These are phyloP conservation scores for Fusarium virguliforme DNA, from an alignment of 2,329 filamentous ascomycete species.

Conservation along the genomic window DNA sequence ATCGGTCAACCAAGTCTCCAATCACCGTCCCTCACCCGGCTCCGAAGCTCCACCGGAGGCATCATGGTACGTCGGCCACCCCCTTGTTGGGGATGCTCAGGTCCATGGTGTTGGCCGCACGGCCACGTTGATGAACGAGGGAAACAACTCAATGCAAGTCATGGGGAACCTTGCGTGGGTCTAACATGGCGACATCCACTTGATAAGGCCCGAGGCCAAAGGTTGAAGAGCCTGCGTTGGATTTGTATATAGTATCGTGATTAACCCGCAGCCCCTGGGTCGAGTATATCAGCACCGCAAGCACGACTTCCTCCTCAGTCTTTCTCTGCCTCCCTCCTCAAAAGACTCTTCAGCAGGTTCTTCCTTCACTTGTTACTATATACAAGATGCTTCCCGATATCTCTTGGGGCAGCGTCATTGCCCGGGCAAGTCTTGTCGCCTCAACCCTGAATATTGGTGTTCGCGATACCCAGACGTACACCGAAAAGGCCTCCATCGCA, in stretches of 20 bases:
- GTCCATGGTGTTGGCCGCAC: conserved; percentile 33
- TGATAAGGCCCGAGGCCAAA: background rate
- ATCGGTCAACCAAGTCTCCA: conserved; percentile 36
- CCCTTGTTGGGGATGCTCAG: conserved; percentile 25
- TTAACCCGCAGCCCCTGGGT: conserved; percentile 33
- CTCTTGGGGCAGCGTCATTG: conserved; percentile 46
- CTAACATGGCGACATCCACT: conserved; percentile 45
- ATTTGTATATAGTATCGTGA: conserved; percentile 41
- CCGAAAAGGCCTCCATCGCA: conserved; percentile 53
- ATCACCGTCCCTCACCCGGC: conserved; percentile 34
- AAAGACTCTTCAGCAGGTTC: conserved; percentile 11
- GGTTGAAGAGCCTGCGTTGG: conserved; percentile 5
- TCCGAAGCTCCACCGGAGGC: conserved; percentile 39
- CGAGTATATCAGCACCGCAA: conserved; percentile 28
- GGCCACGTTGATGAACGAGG: too few species aligned
- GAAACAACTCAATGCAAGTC: conserved; percentile 42
- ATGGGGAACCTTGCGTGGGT: conserved; percentile 39
- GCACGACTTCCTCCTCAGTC: background rate
- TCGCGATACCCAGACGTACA: conserved; percentile 52
- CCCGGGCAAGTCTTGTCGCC: conserved; percentile 39
- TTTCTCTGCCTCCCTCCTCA: background rate
- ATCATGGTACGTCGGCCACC: conserved; percentile 38
- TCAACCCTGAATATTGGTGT: conserved; percentile 38
- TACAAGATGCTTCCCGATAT: conserved; percentile 46
- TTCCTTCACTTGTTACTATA: conserved; percentile 19